A percentile compares a stretch with the other conserved stretches of the same genome.
These are phyloP conservation scores for Houttuynia cordata DNA, from an alignment of 164 flowering plant genomes.

Conservation along the genomic window DNA sequence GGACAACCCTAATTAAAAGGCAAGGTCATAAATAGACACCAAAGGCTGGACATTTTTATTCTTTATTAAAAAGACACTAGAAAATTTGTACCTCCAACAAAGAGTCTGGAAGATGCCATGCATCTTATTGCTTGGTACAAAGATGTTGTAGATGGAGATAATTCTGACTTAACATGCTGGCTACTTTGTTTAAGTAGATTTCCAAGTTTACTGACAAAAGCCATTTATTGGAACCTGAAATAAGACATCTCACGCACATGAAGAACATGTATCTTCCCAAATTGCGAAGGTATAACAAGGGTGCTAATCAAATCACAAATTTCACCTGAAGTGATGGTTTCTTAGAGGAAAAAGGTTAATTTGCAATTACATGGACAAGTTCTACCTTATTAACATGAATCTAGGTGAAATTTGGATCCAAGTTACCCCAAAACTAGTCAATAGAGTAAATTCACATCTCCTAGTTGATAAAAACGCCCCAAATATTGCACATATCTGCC, in stretches of 20 bases:
- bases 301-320: background rate
- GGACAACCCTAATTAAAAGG: conserved; percentile 25
- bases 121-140: conserved; percentile 32
- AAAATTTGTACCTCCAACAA: conserved; percentile 37
- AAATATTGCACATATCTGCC: too few relatives aligned
- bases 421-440: too few relatives aligned
- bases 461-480: too few relatives aligned
- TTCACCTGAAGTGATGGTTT: too few relatives aligned
- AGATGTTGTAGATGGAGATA: conserved; percentile 23
- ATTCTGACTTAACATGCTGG: conserved; percentile 4
- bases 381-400: background rate
- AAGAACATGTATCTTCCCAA: background rate
- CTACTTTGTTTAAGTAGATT: conserved; percentile 26
- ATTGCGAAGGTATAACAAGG: too few relatives aligned
- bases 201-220: conserved; percentile 34
- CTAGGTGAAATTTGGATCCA: too few relatives aligned
- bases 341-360: background rate
- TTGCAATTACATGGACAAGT: background rate
- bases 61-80: background rate
- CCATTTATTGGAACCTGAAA: conserved; percentile 16
- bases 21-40: background rate
- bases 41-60: background rate
- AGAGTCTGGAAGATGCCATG: conserved; percentile 43
- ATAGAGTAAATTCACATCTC: too few relatives aligned
- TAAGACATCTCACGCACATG: background rate